Evolutionary conservation across 768 basidiomycete species (phyloP).

Genomic region (Phaeotremella fagi): DNA sequence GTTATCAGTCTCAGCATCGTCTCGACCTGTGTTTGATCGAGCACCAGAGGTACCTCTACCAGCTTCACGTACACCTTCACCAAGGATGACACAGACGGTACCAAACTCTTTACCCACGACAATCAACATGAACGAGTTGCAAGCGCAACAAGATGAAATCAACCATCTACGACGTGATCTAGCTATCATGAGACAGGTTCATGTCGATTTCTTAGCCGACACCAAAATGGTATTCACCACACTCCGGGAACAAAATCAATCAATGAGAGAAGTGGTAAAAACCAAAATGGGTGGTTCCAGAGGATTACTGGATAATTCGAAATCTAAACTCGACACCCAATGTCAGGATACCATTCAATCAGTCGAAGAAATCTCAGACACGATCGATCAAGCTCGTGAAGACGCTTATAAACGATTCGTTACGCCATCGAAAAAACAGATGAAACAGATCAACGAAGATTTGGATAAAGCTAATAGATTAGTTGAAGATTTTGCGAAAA

Average conservation of each 20-base stretch:
- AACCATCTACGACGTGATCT: conserved; percentile 90
- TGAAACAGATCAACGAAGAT: conserved; percentile 69
- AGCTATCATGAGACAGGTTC: conserved; percentile 87
- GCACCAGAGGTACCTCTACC: conserved; percentile 67
- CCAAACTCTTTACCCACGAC: conserved; percentile 6
- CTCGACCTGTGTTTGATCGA: conserved; percentile 70
- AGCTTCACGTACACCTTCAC: conserved; percentile 56
- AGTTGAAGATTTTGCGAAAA: conserved; percentile 70
- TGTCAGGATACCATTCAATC: conserved; percentile 86
- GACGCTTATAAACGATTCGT: conserved; percentile 86
- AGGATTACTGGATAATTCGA: conserved; percentile 83
- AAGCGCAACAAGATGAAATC: conserved; percentile 90
- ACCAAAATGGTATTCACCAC: conserved; percentile 79
- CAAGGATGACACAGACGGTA: conserved; percentile 1
- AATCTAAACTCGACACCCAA: conserved; percentile 79
- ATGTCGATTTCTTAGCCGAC: conserved; percentile 85
- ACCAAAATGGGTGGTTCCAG: conserved; percentile 78
- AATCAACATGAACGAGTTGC: conserved; percentile 57
- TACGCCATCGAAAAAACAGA: conserved; percentile 67
- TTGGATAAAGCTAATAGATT: conserved; percentile 63
- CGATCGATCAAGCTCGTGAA: conserved; percentile 79
- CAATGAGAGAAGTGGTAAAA: conserved; percentile 78
- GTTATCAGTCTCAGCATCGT: conserved; percentile 28
- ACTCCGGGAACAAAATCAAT: conserved; percentile 75
- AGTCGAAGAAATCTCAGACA: conserved; percentile 88